A percentile compares a stretch with the other conserved stretches of the same genome.
These are phyloP conservation scores for Clavispora vitiphila DNA, from an alignment of 805 yeast genomes.

Conservation along the genomic window DNA sequence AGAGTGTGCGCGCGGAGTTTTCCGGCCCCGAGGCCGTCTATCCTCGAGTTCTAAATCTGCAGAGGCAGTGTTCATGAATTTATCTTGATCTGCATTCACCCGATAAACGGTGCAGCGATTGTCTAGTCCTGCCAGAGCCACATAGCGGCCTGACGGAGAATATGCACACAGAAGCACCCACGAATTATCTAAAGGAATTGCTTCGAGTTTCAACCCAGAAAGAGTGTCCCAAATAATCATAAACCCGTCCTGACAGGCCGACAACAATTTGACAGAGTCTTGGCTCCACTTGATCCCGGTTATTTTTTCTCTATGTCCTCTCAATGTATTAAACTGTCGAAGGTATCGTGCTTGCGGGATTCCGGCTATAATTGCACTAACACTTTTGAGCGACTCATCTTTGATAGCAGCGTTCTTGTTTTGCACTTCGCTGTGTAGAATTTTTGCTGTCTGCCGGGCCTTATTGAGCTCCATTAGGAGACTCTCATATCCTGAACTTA, in stretches of 20 bases:
- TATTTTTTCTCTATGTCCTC: conserved; percentile 72
- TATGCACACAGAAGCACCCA: conserved; percentile 77
- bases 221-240: conserved; percentile 78
- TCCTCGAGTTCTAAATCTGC: conserved; percentile 8
- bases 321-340: conserved; percentile 34
- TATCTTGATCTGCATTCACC: conserved; percentile 6
- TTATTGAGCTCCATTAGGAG: neutral
- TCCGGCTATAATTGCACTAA: conserved; percentile 29
- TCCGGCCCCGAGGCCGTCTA: conserved; percentile 3
- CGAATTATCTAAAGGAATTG: conserved; percentile 66
- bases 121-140: conserved; percentile 81
- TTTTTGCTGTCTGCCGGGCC: conserved; percentile 2
- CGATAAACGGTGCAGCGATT: conserved; percentile 72
- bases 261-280: conserved; percentile 54
- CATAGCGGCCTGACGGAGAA: conserved; percentile 58
- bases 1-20: conserved; percentile 54
- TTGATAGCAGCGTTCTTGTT: conserved; percentile 36
- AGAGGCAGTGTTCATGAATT: neutral
- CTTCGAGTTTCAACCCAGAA: conserved; percentile 65
- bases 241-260: conserved; percentile 85
- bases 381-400: conserved; percentile 42
- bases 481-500: neutral
- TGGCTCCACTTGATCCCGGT: conserved; percentile 64
- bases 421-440: conserved; percentile 47
- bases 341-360: conserved; percentile 25